Percentiles rank a stretch among this genome's conserved stretches.
These are phyloP conservation scores for Cladosporium sp. DNA, from an alignment of 2,329 filamentous ascomycete genomes.

Conservation along the genomic window DNA sequence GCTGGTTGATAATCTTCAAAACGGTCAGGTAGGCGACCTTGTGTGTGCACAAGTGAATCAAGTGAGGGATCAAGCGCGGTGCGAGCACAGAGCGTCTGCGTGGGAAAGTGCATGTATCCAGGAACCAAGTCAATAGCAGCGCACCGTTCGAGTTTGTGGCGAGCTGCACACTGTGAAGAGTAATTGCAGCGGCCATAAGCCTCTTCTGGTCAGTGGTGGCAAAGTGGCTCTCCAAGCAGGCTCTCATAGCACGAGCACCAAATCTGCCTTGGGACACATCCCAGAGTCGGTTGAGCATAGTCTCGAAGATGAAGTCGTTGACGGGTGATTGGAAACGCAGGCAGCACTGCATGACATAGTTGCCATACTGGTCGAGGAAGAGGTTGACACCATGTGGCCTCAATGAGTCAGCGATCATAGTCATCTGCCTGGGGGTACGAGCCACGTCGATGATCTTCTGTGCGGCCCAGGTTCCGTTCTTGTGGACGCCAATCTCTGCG, in stretches of 20 bases:
- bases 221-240: conserved; percentile 94
- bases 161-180: conserved; percentile 93
- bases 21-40: conserved; percentile 98
- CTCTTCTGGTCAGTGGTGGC: conserved; percentile 93
- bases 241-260: conserved; percentile 92
- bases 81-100: conserved; percentile 87
- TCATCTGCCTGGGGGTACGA: conserved; percentile 79
- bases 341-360: conserved; percentile 96
- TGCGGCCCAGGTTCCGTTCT: conserved; percentile 98
- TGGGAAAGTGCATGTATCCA: conserved; percentile 96
- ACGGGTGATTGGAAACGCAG: conserved; percentile 85
- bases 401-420: conserved; percentile 78
- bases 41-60: conserved; percentile 95
- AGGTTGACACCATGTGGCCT: conserved; percentile 84
- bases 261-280: conserved; percentile 90
- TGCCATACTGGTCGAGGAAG: conserved; percentile 97
- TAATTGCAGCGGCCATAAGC: conserved; percentile 90
- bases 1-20: conserved; percentile 97
- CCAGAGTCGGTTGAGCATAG: conserved; percentile 93
- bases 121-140: conserved; percentile 91
- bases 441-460: conserved; percentile 99
- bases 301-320: conserved; percentile 97
- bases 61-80: conserved; percentile 84
- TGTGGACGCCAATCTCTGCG: conserved; percentile 95
- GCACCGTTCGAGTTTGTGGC: conserved; percentile 96